Percentiles rank a stretch among this genome's conserved stretches.
phyloP scores from a whole-genome alignment of 768 basidiomycete genomes.

The Leccinum variicolor region DNA sequence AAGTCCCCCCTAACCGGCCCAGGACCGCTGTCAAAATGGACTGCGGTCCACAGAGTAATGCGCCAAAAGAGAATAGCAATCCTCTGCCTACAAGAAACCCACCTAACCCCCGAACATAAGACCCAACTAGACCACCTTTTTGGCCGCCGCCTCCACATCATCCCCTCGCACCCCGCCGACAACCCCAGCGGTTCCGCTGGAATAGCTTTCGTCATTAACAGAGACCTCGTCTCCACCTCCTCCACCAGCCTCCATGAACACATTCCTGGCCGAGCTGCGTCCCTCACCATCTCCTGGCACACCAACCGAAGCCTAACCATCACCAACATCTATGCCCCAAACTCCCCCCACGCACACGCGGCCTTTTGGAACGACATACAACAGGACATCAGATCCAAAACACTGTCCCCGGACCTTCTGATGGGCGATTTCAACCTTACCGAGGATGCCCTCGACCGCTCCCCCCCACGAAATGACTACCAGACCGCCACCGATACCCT shows the following conservation, averaged over 20 bases:
- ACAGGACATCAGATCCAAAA: not conserved
- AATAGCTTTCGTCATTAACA: not conserved
- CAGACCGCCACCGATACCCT: constrained; percentile 5
- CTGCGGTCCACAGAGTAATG: not conserved
- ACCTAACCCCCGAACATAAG: not conserved
- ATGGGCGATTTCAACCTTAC: constrained; percentile 43
- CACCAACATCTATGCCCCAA: constrained; percentile 37
- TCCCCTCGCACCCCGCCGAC: not conserved
- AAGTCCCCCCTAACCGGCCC: not conserved
- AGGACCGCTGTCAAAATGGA: not conserved
- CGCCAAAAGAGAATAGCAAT: not conserved
- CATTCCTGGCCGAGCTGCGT: not conserved
- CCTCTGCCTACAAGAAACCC: not conserved
- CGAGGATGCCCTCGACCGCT: constrained; percentile 35
- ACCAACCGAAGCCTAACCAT: constrained; percentile 13
- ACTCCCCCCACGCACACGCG: constrained; percentile 21
- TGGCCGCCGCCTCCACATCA: not conserved
- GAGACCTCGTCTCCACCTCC: not conserved
- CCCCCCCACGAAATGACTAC: constrained; percentile 27
- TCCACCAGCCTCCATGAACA: no score
- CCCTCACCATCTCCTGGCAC: not conserved
- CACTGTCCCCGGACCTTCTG: constrained; percentile 27
- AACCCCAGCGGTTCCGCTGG: not conserved
- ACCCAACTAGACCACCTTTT: not conserved
- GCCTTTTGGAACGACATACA: constrained; percentile 25